Evolutionary conservation across 495 filamentous ascomycete species (phyloP).

Genomic region (Halenospora varia): DNA sequence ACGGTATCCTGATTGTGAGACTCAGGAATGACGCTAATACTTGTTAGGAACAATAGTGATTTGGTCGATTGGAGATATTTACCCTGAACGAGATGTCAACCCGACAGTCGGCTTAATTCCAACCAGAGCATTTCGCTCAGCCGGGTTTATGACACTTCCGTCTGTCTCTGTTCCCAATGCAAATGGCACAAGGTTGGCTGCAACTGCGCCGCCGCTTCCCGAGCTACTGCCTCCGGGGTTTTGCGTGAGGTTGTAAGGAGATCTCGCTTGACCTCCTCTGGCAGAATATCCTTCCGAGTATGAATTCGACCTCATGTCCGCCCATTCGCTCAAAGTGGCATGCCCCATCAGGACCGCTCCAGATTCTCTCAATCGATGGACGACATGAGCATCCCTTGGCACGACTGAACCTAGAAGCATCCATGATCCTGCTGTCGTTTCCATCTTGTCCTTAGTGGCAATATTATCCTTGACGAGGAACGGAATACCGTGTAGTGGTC

Average conservation of each 20-base stretch:
- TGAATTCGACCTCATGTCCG: conserved; percentile 65
- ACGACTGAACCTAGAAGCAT: conserved; percentile 60
- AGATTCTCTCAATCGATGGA: conserved; percentile 54
- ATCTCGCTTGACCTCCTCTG: conserved; percentile 61
- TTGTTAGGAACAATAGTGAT: too few species aligned
- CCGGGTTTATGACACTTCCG: conserved; percentile 69
- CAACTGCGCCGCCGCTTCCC: conserved; percentile 58
- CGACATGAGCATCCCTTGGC: conserved; percentile 61
- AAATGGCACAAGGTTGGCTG: conserved; percentile 57
- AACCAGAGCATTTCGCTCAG: conserved; percentile 59
- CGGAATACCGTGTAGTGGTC: conserved; percentile 62
- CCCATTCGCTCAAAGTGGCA: conserved; percentile 69
- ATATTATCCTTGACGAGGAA: conserved; percentile 72
- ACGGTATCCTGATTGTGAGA: conserved; percentile 62
- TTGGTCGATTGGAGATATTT: too few species aligned
- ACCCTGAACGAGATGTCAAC: conserved; percentile 53
- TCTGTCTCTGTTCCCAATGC: conserved; percentile 73
- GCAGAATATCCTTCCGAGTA: conserved; percentile 67
- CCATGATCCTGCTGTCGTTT: conserved; percentile 49
- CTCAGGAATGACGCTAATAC: conserved; percentile 57
- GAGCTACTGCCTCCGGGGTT: conserved; percentile 65
- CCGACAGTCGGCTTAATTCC: conserved; percentile 69
- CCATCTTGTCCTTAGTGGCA: conserved; percentile 64
- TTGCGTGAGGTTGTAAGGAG: conserved; percentile 64
- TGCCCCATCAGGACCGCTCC: conserved; percentile 69